phyloP scores from a whole-genome alignment of 2,329 filamentous ascomycete species.

The Penicillium sp. region DNA sequence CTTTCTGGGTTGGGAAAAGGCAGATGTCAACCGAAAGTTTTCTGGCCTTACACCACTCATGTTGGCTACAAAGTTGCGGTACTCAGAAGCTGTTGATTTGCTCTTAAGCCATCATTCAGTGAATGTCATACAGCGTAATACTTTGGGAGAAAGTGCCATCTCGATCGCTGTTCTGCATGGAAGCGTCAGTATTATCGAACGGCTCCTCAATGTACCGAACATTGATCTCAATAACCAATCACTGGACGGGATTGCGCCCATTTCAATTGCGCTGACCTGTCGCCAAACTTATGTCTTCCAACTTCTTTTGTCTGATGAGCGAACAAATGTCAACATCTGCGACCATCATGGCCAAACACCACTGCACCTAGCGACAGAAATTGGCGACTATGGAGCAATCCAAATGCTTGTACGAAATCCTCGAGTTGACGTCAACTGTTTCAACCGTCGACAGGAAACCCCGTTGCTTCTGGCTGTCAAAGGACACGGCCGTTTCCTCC shows the following conservation, averaged over 20 bases:
- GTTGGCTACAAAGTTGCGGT: not conserved
- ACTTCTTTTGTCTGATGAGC: not conserved
- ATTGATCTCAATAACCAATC: not conserved
- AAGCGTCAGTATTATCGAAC: not conserved
- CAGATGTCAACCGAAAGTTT: not conserved
- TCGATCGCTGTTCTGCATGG: not conserved
- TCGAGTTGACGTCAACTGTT: not conserved
- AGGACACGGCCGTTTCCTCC: not conserved
- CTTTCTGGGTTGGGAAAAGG: not conserved
- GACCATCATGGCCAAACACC: not conserved
- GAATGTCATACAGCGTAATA: not conserved
- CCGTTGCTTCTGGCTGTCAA: not conserved
- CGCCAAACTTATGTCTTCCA: not conserved
- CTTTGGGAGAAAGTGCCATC: not conserved
- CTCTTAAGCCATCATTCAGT: conserved; percentile 2
- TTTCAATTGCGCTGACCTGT: not conserved
- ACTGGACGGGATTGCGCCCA: not conserved
- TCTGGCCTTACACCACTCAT: not conserved
- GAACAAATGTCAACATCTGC: not conserved
- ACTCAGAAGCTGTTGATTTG: not conserved
- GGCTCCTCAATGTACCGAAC: not conserved
- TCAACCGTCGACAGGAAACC: not conserved
- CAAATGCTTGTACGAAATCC: not conserved
- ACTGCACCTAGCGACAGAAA: not conserved
- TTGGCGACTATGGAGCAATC: not conserved